Evolutionary conservation across 169 alveolate species (phyloP).

Genomic region (Plasmodium relictum): DNA sequence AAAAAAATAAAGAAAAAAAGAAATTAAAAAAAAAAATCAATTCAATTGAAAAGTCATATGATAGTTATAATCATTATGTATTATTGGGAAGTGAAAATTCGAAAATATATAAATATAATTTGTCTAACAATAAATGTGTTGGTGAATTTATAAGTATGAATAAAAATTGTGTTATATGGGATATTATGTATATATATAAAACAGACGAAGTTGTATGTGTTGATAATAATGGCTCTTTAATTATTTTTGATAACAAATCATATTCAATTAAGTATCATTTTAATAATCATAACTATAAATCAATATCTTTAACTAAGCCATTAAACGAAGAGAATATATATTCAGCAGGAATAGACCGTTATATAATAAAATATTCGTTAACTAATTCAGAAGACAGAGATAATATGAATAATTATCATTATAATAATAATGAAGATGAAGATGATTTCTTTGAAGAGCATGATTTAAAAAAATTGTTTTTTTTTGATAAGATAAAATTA

Average conservation of each 20-base stretch:
- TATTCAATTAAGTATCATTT: conserved; percentile 32
- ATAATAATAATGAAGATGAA: not conserved
- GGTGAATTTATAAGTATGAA: conserved; percentile 39
- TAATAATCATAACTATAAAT: conserved; percentile 38
- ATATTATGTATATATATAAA: conserved; percentile 34
- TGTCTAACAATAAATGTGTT: conserved; percentile 12
- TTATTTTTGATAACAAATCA: conserved; percentile 23
- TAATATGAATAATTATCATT: not conserved
- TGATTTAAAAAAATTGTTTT: conserved; percentile 2
- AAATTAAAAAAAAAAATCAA: not conserved
- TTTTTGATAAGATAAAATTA: conserved; percentile 17
- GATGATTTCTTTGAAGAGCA: not conserved
- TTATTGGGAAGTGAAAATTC: conserved; percentile 55
- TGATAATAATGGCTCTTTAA: conserved; percentile 39
- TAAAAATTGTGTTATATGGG: conserved; percentile 51
- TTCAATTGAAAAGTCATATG: conserved; percentile 28
- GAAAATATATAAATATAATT: conserved; percentile 60
- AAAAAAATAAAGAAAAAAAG: not conserved
- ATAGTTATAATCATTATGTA: conserved; percentile 55
- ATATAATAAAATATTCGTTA: conserved; percentile 35
- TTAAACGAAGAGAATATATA: conserved; percentile 16
- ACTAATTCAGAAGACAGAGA: not conserved
- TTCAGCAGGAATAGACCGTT: conserved; percentile 55
- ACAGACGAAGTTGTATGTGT: conserved; percentile 61
- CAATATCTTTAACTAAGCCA: conserved; percentile 40